A percentile compares a stretch with the other conserved stretches of the same genome.
phyloP scores from a whole-genome alignment of 805 yeast genomes.

The Jamesozyma jinghongensis region DNA sequence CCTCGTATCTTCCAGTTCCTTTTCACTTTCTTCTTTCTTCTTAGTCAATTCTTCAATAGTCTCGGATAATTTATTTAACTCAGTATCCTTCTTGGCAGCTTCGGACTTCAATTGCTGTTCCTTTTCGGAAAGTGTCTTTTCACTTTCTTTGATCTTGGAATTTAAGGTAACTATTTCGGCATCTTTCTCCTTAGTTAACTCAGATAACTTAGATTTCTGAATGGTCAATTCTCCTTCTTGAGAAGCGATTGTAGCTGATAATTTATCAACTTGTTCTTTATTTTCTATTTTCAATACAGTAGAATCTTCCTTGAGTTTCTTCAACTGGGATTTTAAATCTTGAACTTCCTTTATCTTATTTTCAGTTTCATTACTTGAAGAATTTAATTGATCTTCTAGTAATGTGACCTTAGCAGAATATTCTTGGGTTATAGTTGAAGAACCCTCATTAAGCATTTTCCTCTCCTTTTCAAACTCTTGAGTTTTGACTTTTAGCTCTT shows the following conservation, averaged over 20 bases:
- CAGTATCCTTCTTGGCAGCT: not conserved
- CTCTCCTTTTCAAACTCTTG: constrained; percentile 45
- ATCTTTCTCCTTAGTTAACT: not conserved
- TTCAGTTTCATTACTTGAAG: constrained; percentile 4
- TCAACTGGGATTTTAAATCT: constrained; percentile 4
- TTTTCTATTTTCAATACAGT: not conserved
- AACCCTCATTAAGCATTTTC: constrained; percentile 37
- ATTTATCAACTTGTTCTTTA: not conserved
- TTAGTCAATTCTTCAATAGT: not conserved
- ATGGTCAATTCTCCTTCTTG: not conserved
- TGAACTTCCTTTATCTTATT: constrained; percentile 11
- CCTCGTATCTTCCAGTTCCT: not conserved
- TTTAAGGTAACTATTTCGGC: not conserved
- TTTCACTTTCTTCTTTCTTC: not conserved
- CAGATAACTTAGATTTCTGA: not conserved
- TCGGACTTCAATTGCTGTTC: not conserved
- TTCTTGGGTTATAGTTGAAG: constrained; percentile 42
- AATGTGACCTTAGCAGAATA: constrained; percentile 38
- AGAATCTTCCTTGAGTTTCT: not conserved
- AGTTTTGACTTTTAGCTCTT: constrained; percentile 32
- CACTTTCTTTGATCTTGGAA: not conserved
- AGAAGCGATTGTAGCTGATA: not conserved
- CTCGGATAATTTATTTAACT: not conserved
- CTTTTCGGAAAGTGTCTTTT: not conserved
- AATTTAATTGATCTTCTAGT: constrained; percentile 31